Evolutionary conservation across 179 eudicot species (phyloP).

Genomic region (Corrigiola litoralis): DNA sequence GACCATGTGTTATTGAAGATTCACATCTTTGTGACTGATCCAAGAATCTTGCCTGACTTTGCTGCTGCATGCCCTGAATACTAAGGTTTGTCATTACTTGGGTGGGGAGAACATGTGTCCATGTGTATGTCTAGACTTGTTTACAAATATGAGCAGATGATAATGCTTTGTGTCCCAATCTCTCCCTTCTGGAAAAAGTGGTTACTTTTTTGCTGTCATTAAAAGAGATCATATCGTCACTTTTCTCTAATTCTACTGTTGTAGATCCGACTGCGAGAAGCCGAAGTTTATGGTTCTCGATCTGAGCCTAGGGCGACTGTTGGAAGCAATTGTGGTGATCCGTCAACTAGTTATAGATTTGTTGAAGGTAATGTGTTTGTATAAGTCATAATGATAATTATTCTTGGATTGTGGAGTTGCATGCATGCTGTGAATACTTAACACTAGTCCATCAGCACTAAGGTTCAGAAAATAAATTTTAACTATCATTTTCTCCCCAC

Average conservation of each 20-base stretch:
- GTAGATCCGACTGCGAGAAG: constrained; percentile 62
- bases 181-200: not conserved
- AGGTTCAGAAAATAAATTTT: not conserved
- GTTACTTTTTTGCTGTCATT: not conserved
- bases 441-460: too few species aligned
- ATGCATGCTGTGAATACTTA: not conserved
- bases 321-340: constrained; percentile 26
- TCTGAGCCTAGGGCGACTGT: constrained; percentile 23
- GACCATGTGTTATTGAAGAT: too few species aligned
- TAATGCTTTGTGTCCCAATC: not conserved
- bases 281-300: constrained; percentile 46
- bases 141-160: not conserved
- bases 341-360: constrained; percentile 24
- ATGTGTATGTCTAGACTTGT: not conserved
- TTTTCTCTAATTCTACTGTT: not conserved
- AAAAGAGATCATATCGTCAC: not conserved
- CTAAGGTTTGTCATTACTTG: not conserved
- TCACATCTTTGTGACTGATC: too few species aligned
- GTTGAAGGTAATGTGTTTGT: constrained; percentile 36
- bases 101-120: not conserved
- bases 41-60: too few species aligned
- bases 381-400: not conserved
- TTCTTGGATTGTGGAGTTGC: not conserved
- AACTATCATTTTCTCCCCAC: not conserved
- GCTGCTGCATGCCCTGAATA: too few species aligned